A percentile compares a stretch with the other conserved stretches of the same genome.
These are phyloP conservation scores for Candida freyschussii DNA, from an alignment of 1,139 yeast genomes.

Conservation along the genomic window DNA sequence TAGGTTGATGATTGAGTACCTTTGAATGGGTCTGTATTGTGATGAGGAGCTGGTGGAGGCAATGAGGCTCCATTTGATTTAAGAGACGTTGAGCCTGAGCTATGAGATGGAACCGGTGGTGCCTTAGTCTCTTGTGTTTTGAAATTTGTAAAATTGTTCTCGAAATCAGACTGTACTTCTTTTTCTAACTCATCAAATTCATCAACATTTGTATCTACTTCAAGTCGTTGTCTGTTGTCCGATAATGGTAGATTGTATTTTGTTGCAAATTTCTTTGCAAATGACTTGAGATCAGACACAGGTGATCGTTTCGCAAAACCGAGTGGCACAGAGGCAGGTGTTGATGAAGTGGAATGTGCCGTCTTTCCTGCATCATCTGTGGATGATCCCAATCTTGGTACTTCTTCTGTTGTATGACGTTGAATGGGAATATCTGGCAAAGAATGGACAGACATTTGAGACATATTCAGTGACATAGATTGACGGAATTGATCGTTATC, in stretches of 20 bases:
- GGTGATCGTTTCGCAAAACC: slow-evolving; percentile 1
- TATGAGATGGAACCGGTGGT: slow-evolving; percentile 26
- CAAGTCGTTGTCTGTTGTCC: slow-evolving; percentile 3
- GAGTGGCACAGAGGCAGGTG: background rate
- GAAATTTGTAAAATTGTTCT: slow-evolving; percentile 14
- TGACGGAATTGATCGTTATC: slow-evolving; percentile 8
- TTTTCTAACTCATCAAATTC: slow-evolving; percentile 30
- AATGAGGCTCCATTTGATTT: slow-evolving; percentile 15
- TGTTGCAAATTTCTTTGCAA: slow-evolving; percentile 17
- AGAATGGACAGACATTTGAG: slow-evolving; percentile 17
- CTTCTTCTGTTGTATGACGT: slow-evolving; percentile 1
- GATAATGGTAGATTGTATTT: slow-evolving; percentile 9
- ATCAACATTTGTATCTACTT: slow-evolving; percentile 10
- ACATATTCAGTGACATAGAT: slow-evolving; percentile 5
- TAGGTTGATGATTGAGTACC: slow-evolving; percentile 9
- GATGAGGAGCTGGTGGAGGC: slow-evolving; percentile 17
- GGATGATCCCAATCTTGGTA: slow-evolving; percentile 7
- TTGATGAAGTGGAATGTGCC: background rate
- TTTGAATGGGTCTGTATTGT: slow-evolving; percentile 3
- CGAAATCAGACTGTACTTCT: slow-evolving; percentile 29
- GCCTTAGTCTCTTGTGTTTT: slow-evolving; percentile 12
- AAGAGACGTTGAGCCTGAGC: slow-evolving; percentile 11
- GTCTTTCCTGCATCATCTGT: slow-evolving; percentile 3
- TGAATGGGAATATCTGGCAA: slow-evolving; percentile 23
- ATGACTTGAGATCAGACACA: slow-evolving; percentile 9